Percentiles rank a stretch among this genome's conserved stretches.
Conservation (phyloP, 805 yeast genomes). For the Hanseniaspora mollemarum region DNA sequence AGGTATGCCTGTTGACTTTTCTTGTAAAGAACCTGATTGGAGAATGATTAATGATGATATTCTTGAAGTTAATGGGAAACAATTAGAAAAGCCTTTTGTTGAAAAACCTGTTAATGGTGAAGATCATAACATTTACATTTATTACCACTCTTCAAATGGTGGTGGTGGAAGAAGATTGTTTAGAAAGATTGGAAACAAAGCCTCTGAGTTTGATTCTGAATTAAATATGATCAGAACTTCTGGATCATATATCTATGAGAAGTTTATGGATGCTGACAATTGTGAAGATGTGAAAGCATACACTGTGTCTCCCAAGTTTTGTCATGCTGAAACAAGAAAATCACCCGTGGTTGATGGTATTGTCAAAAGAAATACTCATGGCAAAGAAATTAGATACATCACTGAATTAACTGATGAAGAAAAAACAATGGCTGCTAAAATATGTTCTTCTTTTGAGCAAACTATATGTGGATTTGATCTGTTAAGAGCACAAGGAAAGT, state of each 20-base stretch:
- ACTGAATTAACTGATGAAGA: constrained; percentile 71
- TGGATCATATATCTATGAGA: constrained; percentile 85
- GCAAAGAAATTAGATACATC: constrained; percentile 86
- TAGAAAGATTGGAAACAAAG: constrained; percentile 92
- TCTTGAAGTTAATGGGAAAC: constrained; percentile 57
- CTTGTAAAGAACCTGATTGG: constrained; percentile 61
- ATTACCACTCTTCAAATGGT: constrained; percentile 77
- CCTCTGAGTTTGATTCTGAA: constrained; percentile 86
- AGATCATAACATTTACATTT: constrained; percentile 90
- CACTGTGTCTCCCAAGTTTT: constrained; percentile 80
- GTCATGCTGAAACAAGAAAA: constrained; percentile 97
- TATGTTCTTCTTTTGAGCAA: constrained; percentile 69
- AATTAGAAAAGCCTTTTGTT: constrained; percentile 79
- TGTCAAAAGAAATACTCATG: constrained; percentile 92
- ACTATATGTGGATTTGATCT: constrained; percentile 96
- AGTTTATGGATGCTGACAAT: constrained; percentile 95
- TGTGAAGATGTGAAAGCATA: constrained; percentile 98
- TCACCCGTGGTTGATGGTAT: constrained; percentile 99
- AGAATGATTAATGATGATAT: constrained; percentile 83
- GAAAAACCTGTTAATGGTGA: constrained; percentile 99
- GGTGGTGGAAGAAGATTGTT: constrained; percentile 95
- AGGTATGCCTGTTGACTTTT: constrained; percentile 29
- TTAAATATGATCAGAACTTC: constrained; percentile 65
- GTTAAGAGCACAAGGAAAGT: constrained; percentile 73
- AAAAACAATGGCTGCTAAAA: constrained; percentile 64